phyloP scores from a whole-genome alignment of 2,329 filamentous ascomycete species.

The Diaporthe capsici region DNA sequence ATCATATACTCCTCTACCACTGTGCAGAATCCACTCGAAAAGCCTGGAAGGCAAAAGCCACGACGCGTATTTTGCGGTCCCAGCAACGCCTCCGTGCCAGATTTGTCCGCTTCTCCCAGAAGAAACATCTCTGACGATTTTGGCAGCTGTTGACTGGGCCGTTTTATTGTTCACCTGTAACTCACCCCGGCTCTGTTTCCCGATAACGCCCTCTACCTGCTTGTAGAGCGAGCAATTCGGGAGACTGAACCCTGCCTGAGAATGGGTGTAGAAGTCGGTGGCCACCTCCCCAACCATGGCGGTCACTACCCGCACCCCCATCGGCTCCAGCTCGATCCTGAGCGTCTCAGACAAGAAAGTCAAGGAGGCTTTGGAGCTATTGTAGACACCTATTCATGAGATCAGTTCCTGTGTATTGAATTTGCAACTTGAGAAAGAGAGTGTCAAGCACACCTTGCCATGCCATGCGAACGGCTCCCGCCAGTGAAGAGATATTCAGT shows the following conservation, averaged over 20 bases:
- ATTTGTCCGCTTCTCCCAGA: not conserved
- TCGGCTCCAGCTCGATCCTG: conserved; percentile 42
- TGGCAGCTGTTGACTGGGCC: not conserved
- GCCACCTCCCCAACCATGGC: conserved; percentile 40
- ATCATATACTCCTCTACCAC: not conserved
- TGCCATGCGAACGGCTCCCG: conserved; percentile 35
- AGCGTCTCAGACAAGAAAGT: conserved; percentile 41
- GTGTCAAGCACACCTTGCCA: conserved; percentile 39
- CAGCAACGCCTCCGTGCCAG: not conserved
- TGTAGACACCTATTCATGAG: conserved; percentile 27
- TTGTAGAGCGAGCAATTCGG: not conserved
- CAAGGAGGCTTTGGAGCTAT: conserved; percentile 42
- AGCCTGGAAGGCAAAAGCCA: not conserved
- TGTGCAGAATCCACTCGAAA: not conserved
- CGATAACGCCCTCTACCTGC: not conserved
- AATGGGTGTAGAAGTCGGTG: not conserved
- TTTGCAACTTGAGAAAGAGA: too few species aligned
- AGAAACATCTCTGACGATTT: not conserved
- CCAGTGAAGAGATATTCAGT: conserved; percentile 44
- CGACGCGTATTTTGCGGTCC: not conserved
- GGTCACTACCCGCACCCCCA: conserved; percentile 44
- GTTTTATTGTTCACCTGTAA: not conserved
- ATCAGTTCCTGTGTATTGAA: too few species aligned
- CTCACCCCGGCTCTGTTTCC: not conserved
- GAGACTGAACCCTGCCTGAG: too few species aligned